phyloP scores from a whole-genome alignment of 768 basidiomycete genomes.

The Macrolepiota fuliginosa region DNA sequence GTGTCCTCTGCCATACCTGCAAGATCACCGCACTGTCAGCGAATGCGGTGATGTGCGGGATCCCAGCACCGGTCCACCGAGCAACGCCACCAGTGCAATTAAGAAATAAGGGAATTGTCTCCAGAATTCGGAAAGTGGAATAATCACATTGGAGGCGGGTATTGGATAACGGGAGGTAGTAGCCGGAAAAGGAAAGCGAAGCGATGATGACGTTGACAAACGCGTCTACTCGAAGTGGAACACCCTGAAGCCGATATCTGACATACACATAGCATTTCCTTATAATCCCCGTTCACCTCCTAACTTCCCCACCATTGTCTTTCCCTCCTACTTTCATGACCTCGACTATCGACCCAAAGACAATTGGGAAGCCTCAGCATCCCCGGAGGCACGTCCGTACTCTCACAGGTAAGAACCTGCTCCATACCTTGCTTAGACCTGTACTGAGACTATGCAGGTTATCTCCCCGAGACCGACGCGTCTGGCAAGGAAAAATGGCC shows the following conservation, averaged over 20 bases:
- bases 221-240: background rate
- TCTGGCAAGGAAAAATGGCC: slow-evolving; percentile 86
- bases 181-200: background rate
- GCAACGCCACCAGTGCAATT: background rate
- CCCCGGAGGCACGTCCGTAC: slow-evolving; percentile 68
- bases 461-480: slow-evolving; percentile 74
- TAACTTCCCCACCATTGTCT: slow-evolving; percentile 12
- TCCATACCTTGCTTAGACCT: background rate
- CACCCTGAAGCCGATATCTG: slow-evolving; percentile 5
- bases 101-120: background rate
- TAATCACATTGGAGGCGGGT: background rate
- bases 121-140: background rate
- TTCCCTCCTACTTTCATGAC: slow-evolving; percentile 44
- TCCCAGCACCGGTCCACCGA: background rate
- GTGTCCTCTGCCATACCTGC: slow-evolving; percentile 4
- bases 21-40: slow-evolving; percentile 4
- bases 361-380: slow-evolving; percentile 60
- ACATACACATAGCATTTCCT: slow-evolving; percentile 9
- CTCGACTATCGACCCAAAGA: slow-evolving; percentile 59
- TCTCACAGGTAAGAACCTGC: slow-evolving; percentile 47
- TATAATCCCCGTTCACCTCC: slow-evolving; percentile 6
- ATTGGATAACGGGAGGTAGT: background rate
- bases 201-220: slow-evolving; percentile 1
- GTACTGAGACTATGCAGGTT: slow-evolving; percentile 44
- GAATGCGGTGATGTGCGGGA: background rate